Base-by-base conservation (phyloP, 2,329 filamentous ascomycete species). In the Seiridium unicorne region DNA sequence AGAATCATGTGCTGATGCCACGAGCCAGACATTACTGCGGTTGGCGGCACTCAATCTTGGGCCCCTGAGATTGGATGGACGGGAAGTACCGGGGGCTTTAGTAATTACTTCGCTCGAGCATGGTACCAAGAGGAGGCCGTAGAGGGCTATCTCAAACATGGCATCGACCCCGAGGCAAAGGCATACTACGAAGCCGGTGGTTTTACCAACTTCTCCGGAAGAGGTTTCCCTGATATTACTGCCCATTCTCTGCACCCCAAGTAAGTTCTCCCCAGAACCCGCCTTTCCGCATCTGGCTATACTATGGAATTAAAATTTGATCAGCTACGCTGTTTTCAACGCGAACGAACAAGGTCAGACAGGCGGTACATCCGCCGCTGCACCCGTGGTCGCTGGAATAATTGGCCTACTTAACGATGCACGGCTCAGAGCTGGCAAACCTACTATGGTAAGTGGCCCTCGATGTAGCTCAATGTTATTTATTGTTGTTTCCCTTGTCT, bases 21-120 rank as follows among this genome's bases (percentile, higher is more conserved):
- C 18, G 7, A 10, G 13, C 3, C 31, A 57, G 55, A 58, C 36
- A 70, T 72, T 47, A 72, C 68, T 4, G 61, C 68, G 5, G 66
- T 71, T 44, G 70, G 69, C 47, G 64, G 67, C 5, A 66, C 64
- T 5, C 35, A 51, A 11, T 53, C 47, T 4, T 59, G 47, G 67
- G 66, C 40, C 63, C 62, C 44, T 46, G 66, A 46, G 58, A 65
- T 76, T 42, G 64, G 18, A 59, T 64, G 47, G 63, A 49, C 11
- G 55, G 60, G 13, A 42, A 48, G 1, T 64, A 80, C 11, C 72
- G 82, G 81, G 26, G 79, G 79, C 0, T 84, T 85, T 65, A 81
- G 79, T 18, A 76, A 83, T 51, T 75, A 78, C 59, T 85, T 83
- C 59, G 26, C 69, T 9, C 75, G 76, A 9, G 81, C 82, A 0